A percentile compares a stretch with the other conserved stretches of the same genome.
phyloP scores from a whole-genome alignment of 2,329 filamentous ascomycete genomes.

The Trichocomaceae sp. region DNA sequence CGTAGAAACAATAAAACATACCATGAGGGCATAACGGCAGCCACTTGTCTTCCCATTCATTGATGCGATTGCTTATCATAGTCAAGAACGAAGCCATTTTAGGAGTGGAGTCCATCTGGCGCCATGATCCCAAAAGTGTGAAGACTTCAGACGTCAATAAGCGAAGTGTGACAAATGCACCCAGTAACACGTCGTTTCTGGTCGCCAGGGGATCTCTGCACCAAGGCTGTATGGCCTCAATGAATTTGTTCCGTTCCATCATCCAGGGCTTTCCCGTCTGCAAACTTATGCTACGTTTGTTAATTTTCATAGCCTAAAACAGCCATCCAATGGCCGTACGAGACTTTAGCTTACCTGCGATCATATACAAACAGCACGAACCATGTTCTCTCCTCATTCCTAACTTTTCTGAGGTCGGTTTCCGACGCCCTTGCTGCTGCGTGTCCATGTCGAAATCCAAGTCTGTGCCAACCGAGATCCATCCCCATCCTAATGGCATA shows the following conservation, averaged over 20 bases:
- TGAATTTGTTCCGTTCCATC: constrained; percentile 35
- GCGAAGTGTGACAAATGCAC: constrained; percentile 33
- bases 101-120: background rate
- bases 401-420: constrained; percentile 22
- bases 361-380: constrained; percentile 37
- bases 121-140: constrained; percentile 16
- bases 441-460: background rate
- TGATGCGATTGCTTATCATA: constrained; percentile 8
- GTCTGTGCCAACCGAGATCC: constrained; percentile 18
- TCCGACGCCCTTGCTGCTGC: background rate
- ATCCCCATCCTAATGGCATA: constrained; percentile 38
- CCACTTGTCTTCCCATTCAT: constrained; percentile 12
- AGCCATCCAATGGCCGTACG: too few relatives aligned
- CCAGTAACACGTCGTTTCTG: constrained; percentile 29
- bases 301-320: background rate
- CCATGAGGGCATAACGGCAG: background rate
- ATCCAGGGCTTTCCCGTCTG: constrained; percentile 40
- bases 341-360: constrained; percentile 23
- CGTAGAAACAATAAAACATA: background rate
- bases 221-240: constrained; percentile 32
- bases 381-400: constrained; percentile 35
- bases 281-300: constrained; percentile 30
- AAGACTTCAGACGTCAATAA: constrained; percentile 32
- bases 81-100: constrained; percentile 2
- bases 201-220: constrained; percentile 22